Base-by-base conservation (phyloP, 257 asterid species). In the Datura wrightii region DNA sequence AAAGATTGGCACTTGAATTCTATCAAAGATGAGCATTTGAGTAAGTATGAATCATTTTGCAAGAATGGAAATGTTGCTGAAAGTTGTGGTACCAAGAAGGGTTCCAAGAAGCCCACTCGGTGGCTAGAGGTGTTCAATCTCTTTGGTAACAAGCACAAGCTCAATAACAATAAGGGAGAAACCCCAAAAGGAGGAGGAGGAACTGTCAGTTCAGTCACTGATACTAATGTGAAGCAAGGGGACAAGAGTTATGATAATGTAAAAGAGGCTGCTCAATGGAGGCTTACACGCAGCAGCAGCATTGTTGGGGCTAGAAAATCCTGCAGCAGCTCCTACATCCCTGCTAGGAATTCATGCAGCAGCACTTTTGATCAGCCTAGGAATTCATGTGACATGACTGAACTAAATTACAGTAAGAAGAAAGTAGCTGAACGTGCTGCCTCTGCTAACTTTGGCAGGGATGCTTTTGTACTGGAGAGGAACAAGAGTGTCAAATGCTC, bases 1-100 rank as follows among this genome's bases (percentile, higher is more conserved):
- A 94, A 94, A 85, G 95, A 93, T 86, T 95, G 98, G 97, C 93
- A 85, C 83, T 82, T 93, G 92, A 90, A 86, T 83, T 88, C 95
- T 6, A 78, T 85, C 74, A 89, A 72, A 87, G 91, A 86, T 62
- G 92, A 89, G 13, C 85, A 79, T 37, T 18, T 87, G 82, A 92
- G 83, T 60, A 89, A 88, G 87, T 60, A 87, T 85, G 90, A 83
- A 79, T 70, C 94, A 52, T 44, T 85, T 59, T 62, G 90, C 16
- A 86, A 78, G 84, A 87, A 83, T 72, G 85, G 82, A 52, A 39
- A 83, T 65, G 85, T 88, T 83, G 82, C 80, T 66, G 93, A 88
- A 62, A 70, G 54, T 59, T 86, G 39, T 79, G 89, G 87, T 44
- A 76, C 84, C 80, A 67, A 24, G 79, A 86, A 84, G 58, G 90